A percentile compares a stretch with the other conserved stretches of the same genome.
Conservation (phyloP, 305 asterid genomes). For the Stenogyne calaminthoides region DNA sequence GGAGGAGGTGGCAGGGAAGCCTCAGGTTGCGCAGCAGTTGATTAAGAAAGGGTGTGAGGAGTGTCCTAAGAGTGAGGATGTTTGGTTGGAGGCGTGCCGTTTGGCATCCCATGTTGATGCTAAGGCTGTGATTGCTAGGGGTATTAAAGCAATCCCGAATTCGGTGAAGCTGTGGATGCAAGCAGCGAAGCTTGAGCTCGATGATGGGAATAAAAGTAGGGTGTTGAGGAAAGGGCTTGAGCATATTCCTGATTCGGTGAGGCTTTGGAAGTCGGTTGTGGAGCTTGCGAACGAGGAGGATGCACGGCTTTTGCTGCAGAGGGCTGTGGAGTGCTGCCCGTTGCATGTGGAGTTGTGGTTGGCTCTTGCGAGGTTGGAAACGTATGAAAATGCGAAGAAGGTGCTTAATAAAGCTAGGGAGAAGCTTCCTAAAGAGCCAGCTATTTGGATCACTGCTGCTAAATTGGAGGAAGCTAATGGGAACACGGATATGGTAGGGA, state of each 20-base stretch:
- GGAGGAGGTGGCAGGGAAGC: slow-evolving; percentile 94
- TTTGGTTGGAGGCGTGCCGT: slow-evolving; percentile 90
- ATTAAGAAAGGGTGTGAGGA: slow-evolving; percentile 78
- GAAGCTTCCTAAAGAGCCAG: slow-evolving; percentile 85
- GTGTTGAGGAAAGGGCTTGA: slow-evolving; percentile 86
- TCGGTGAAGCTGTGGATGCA: slow-evolving; percentile 94
- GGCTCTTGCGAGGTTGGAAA: slow-evolving; percentile 85
- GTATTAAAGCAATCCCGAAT: slow-evolving; percentile 74
- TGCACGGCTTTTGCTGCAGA: slow-evolving; percentile 69
- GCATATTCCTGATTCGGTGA: slow-evolving; percentile 74
- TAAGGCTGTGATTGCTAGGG: slow-evolving; percentile 86
- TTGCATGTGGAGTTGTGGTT: slow-evolving; percentile 86
- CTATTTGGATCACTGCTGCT: slow-evolving; percentile 92
- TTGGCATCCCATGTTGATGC: slow-evolving; percentile 69
- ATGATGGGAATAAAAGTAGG: slow-evolving; percentile 63
- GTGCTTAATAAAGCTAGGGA: slow-evolving; percentile 84
- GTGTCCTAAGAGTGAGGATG: slow-evolving; percentile 85
- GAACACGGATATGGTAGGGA: slow-evolving; percentile 64
- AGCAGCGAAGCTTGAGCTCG: slow-evolving; percentile 85
- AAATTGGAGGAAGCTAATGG: slow-evolving; percentile 92
- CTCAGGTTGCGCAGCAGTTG: slow-evolving; percentile 65
- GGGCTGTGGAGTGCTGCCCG: slow-evolving; percentile 88
- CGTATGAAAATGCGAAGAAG: slow-evolving; percentile 76
- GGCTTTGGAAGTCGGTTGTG: slow-evolving; percentile 96
- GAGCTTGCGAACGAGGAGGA: slow-evolving; percentile 87